A percentile compares a stretch with the other conserved stretches of the same genome.
These are phyloP conservation scores for Trichoderma asperelloides DNA, from an alignment of 495 filamentous ascomycete genomes.

Conservation along the genomic window DNA sequence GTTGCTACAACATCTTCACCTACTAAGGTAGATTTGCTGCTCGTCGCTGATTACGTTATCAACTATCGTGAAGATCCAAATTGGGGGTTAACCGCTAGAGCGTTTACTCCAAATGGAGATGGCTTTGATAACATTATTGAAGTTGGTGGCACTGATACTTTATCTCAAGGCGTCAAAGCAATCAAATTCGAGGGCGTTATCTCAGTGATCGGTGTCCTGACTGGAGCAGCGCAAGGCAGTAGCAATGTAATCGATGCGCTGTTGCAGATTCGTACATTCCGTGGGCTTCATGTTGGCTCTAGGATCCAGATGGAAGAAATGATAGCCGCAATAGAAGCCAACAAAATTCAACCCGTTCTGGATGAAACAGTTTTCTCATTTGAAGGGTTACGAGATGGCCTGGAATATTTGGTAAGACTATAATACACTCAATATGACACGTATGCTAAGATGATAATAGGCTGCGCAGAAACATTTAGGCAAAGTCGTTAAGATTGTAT, in stretches of 20 bases:
- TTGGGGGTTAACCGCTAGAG: background rate
- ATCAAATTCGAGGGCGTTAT: background rate
- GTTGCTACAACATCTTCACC: background rate
- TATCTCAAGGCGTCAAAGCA: background rate
- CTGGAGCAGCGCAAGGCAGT: background rate
- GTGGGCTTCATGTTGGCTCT: background rate
- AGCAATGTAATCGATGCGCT: background rate
- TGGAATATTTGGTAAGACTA: background rate
- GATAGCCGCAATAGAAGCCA: background rate
- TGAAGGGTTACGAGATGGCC: background rate
- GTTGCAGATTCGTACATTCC: background rate
- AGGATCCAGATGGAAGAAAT: background rate
- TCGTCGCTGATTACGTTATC: background rate
- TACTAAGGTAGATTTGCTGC: background rate
- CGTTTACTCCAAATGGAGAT: background rate
- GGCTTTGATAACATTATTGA: background rate
- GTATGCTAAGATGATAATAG: background rate
- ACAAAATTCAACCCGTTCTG: background rate
- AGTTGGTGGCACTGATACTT: background rate
- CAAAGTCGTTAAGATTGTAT: background rate
- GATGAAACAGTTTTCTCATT: background rate
- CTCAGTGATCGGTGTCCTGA: background rate
- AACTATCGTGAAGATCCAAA: background rate
- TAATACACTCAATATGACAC: background rate
- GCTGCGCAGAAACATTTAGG: background rate